Base-by-base conservation (phyloP, 2,329 filamentous ascomycete species). In the Cladorrhinum sp. region DNA sequence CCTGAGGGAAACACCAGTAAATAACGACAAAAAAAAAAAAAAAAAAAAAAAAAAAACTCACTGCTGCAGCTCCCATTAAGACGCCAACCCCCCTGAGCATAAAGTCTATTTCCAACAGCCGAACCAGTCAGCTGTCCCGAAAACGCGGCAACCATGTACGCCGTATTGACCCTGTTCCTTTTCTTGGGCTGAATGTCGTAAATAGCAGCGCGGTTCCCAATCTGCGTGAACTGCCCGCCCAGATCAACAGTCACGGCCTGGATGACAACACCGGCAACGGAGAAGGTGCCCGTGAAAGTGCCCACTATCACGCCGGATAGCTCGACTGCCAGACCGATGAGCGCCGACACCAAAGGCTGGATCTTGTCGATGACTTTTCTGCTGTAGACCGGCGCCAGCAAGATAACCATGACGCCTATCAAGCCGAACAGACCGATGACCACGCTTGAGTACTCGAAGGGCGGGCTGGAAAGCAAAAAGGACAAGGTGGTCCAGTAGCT, bases 361-460 rank as follows among this genome's bases (percentile, higher is more conserved):
- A 88, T 88, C 58, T 80, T 80, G 67, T 94, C 90, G 10, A 89
- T 91, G 57, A 95, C 80, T 10, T 83, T 73, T 18, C 86, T 82
- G 0, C 88, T 88, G 71, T 89, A 92, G 14, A 92, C 63, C 0
- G 91, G 91, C 0, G 85, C 87, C 8, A 86, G 73, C 20, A 84
- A 71, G 73, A 95, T 90, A 10, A 86, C 84, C 0, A 80, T 84
- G 12, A 95, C 84, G 1, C 89, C 91, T 56, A 93, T 90, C 2
- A 96, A 77, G 0, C 89, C 89, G 71, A 95, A 95, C 3, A 95
- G 79, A 0, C 91, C 90, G 55, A 95, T 92, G 3, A 82, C 79
- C 0, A 91, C 72, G 0, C 88, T 85, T 0, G 80, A 76, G 71
- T 89, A 93, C 58, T 81, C 73, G 70, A 91, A 96, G 0, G 90